Evolutionary conservation across 306 rosid genomes (phyloP).

Genomic region (Rosa chinensis): DNA sequence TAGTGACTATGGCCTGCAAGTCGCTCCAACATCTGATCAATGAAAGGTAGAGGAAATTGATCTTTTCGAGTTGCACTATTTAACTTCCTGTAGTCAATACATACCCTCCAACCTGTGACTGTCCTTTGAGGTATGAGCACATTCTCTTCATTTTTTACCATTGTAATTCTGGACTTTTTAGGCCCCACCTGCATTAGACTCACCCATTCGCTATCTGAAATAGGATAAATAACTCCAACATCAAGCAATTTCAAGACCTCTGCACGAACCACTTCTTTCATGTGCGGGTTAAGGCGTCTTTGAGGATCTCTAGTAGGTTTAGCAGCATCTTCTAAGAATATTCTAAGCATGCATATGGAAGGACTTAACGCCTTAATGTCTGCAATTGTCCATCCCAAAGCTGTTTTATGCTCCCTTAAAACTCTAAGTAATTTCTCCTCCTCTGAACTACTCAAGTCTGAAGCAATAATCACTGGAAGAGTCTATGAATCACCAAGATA

Average conservation of each 20-base stretch:
- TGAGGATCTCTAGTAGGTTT: not conserved
- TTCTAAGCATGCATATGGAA: not conserved
- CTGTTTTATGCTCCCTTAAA: not conserved
- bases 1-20: not conserved
- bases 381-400: not conserved
- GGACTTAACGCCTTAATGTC: constrained; percentile 1
- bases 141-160: not conserved
- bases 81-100: not conserved
- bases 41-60: not conserved
- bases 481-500: not conserved
- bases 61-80: not conserved
- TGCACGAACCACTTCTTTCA: not conserved
- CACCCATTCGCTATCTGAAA: not conserved
- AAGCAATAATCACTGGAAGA: not conserved
- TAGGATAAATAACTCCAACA: not conserved
- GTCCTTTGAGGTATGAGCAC: not conserved
- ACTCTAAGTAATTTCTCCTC: not conserved
- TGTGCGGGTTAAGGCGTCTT: not conserved
- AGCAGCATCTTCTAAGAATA: not conserved
- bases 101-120: not conserved
- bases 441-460: not conserved
- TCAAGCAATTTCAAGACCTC: not conserved
- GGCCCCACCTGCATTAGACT: not conserved
- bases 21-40: not conserved
- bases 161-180: not conserved